A percentile compares a stretch with the other conserved stretches of the same genome.
Conservation (phyloP, 2,329 filamentous ascomycete species). For the Blastomyces silverae region DNA sequence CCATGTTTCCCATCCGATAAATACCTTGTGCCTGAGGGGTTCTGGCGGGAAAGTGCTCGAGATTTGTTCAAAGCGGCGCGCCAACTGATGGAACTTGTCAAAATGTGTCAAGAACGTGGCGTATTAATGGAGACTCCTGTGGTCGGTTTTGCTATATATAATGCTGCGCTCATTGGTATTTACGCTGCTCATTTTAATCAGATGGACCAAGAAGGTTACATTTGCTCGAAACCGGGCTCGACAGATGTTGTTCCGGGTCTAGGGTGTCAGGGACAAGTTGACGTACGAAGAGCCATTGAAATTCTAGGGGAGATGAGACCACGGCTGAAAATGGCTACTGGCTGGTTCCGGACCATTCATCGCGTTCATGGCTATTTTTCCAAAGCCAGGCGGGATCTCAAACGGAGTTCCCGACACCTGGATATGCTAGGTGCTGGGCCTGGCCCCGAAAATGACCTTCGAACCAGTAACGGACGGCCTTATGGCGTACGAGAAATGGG, state of each 20-base stretch:
- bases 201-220: slow-evolving; percentile 49
- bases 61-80: slow-evolving; percentile 49
- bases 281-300: slow-evolving; percentile 35
- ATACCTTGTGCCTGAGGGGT: slow-evolving; percentile 41
- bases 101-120: slow-evolving; percentile 46
- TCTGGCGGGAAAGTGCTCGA: slow-evolving; percentile 48
- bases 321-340: slow-evolving; percentile 36
- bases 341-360: slow-evolving; percentile 42
- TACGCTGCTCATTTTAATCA: slow-evolving; percentile 51
- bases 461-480: slow-evolving; percentile 25
- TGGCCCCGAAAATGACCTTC: slow-evolving; percentile 25
- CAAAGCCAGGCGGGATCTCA: slow-evolving; percentile 36
- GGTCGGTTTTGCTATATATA: slow-evolving; percentile 51
- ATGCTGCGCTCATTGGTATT: slow-evolving; percentile 46
- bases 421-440: slow-evolving; percentile 23
- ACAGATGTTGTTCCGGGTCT: slow-evolving; percentile 21
- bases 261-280: slow-evolving; percentile 28
- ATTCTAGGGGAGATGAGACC: slow-evolving; percentile 39
- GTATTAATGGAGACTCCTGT: slow-evolving; percentile 51
- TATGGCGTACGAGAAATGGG: slow-evolving; percentile 31
- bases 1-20: slow-evolving; percentile 43
- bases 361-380: slow-evolving; percentile 39
- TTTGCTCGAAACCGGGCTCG: slow-evolving; percentile 33
- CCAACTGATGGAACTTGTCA: slow-evolving; percentile 49
- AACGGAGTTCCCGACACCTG: slow-evolving; percentile 31